Base-by-base conservation (phyloP, 768 basidiomycete species). In the Mycena vulgaris region DNA sequence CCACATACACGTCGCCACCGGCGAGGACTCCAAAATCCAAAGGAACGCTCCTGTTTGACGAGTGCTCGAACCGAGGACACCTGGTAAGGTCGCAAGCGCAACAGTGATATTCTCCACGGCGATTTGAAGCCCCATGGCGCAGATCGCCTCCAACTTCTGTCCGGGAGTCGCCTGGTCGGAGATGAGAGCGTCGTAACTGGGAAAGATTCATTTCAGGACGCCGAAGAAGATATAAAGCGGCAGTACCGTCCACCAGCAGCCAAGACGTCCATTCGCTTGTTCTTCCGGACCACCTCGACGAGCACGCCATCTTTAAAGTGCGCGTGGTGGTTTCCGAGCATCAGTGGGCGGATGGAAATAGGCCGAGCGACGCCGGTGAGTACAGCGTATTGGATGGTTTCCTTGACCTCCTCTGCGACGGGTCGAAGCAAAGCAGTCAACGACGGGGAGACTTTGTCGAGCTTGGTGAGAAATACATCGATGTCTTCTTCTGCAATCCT, bases 11-110 rank as follows among this genome's bases (percentile, higher is more conserved):
- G 71, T 96, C 95, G 73, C n/a, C 95, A 95, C 42, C 94, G 85
- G 19, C 94, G 87, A n/a, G 95, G 95, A 78, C 93, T 93, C 94
- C 93, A 96, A 76, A 90, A 93, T 0, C 95, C 95, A 69, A 95
- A 96, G 0, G 95, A 95, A 14, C 90, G 89, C 68, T 91, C 89
- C 75, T 95, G 93, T 78, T 92, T 95, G 60, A 94, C 83, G 7
- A 94, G 84, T 3, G 87, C 86, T 77, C 90, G 90, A 40, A 94
- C 87, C 0, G 91, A 90, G 11, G 87, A 87, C 45, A 86, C 88
- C 75, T 95, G 94, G 76, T 89, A 93, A 2, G 89, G n/a, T 83
- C 0, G 92, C 93, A 2, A 95, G 83, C 14, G 89, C 86, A 1
- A 86, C 81, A 0, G 92, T 89, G 68, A 96, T 93, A 82, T 92